Base-by-base conservation (phyloP, 2,329 filamentous ascomycete genomes). In the Ophiocordyceps camponoti-saundersi region DNA sequence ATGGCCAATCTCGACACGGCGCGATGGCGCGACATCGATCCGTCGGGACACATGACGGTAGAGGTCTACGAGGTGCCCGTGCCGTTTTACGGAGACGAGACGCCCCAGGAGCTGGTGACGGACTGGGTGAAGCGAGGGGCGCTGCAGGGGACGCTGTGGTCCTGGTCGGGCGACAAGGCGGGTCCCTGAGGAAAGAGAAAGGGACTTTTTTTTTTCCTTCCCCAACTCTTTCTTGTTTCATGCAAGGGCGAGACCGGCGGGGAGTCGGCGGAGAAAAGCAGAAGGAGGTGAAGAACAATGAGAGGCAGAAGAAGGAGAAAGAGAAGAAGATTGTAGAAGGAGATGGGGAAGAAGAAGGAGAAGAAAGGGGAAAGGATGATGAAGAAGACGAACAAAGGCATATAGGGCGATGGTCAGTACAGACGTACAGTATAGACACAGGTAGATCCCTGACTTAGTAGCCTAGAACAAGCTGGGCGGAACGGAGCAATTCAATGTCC, bases 91-190 rank as follows among this genome's bases (percentile, higher is more conserved):
- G 61, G 61, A 5, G 64, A 67, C 47, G 64, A 66, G 51, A 56
- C 56, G 41, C 51, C 54, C 1, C 53, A 53, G 12, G 57, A 64
- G 49, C 48, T 65, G 43, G 68, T 69, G 47, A 63, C 65, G 47
- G 50, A 57, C 3, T 69, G 64, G 61, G 60, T 68, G n/a, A 65
- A 57, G 50, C 57, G 59, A 12, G 61, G 59, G 21, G 64, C 66
- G 5, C 50, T 70, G 48, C 56, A 60, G 39, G 68, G 67, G n/a
- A 63, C 55, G 40, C 48, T 68, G 13, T 68, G 63, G 64, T 49
- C 56, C 29, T 65, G 61, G 59, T 44, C 56, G 46, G 57, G 57
- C 2, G 46, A 34, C 13, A 42, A 49, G n/a, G 47, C 51, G 16
- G 49, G 49, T 46, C 30, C 48, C 44, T 44, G 45, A 41, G 29